Base-by-base conservation (phyloP, 2,329 filamentous ascomycete genomes). In the Epicoccum nigrum region DNA sequence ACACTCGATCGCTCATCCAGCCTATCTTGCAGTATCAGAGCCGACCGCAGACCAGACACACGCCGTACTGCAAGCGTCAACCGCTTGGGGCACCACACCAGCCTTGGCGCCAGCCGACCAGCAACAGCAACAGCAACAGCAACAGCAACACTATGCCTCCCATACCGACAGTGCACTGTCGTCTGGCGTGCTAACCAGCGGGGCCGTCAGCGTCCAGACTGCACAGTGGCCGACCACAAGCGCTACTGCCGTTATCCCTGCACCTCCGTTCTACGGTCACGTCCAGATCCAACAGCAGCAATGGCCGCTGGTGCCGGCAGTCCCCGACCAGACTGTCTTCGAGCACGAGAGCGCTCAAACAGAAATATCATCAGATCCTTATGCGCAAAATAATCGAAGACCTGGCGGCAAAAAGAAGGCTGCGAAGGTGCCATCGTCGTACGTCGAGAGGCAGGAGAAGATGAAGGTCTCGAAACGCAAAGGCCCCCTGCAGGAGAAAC, bases 361-460 rank as follows among this genome's bases (percentile, higher is more conserved):
- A 9, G 45, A 60, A 9, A 57, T 59, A 8, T 31, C 54, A 5
- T 20, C 48, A 17, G 53, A 50, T 7, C 12, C 42, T 6, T 45
- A 54, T 31, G 13, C 47, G 6, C 45, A 58, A 15, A 53, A n/a
- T n/a, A 51, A 42, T 13, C 62, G 55, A 30, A 56, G 58, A 38
- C 39, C 56, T 6, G 25, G 49, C 9, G 37, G 54, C n/a, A 69
- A 64, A 48, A 65, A 64, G 42, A 68, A 64, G 37, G 52, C 55
- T 15, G 59, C 67, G 2, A 67, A 63, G 45, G 62, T 71, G n/a
- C 63, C 68, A 15, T 65, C 69, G 11, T 66, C 67, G 3, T 72
- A 67, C 37, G 64, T 65, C n/a, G 60, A 67, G 47, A 64, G 70
- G 17, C 62, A 66, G 43, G 58, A 65, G 25, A 73, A 73, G 49